These are phyloP conservation scores for Rhodotorula sp. DNA, from an alignment of 1,284 basidiomycete species.

Conservation along the genomic window DNA sequence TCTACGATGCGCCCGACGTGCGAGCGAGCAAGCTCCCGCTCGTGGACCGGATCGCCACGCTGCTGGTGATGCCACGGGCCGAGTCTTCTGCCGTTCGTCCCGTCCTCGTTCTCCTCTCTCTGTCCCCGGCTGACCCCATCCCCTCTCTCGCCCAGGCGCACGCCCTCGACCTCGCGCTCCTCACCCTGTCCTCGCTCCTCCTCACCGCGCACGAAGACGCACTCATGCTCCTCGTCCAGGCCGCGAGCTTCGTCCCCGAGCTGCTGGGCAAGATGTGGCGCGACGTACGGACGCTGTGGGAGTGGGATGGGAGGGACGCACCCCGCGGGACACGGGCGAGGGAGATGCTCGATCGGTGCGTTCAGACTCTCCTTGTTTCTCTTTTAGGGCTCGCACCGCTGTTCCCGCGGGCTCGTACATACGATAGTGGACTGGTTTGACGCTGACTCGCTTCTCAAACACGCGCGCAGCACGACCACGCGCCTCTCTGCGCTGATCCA, in stretches of 20 bases:
- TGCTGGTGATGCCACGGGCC: conserved; percentile 7
- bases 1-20: conserved; percentile 25
- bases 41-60: conserved; percentile 29
- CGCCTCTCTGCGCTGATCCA: conserved; percentile 26
- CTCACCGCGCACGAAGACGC: conserved; percentile 30
- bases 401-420: too few species aligned
- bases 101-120: background rate
- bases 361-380: background rate
- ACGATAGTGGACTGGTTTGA: too few species aligned
- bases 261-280: conserved; percentile 31
- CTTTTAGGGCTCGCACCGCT: fast-evolving
- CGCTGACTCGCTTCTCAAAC: background rate
- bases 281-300: conserved; percentile 32
- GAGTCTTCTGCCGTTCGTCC: conserved; percentile 2
- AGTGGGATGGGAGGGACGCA: conserved; percentile 30
- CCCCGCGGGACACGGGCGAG: background rate
- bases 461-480: conserved; percentile 1
- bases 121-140: background rate
- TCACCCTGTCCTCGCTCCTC: conserved; percentile 25
- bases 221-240: conserved; percentile 16
- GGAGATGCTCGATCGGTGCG: conserved; percentile 15
- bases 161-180: conserved; percentile 17
- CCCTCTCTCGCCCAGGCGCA: background rate
- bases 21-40: conserved; percentile 21
- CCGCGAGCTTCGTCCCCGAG: conserved; percentile 28